Conservation (phyloP, 2,329 filamentous ascomycete species). For the Colletotrichum plurivorum region DNA sequence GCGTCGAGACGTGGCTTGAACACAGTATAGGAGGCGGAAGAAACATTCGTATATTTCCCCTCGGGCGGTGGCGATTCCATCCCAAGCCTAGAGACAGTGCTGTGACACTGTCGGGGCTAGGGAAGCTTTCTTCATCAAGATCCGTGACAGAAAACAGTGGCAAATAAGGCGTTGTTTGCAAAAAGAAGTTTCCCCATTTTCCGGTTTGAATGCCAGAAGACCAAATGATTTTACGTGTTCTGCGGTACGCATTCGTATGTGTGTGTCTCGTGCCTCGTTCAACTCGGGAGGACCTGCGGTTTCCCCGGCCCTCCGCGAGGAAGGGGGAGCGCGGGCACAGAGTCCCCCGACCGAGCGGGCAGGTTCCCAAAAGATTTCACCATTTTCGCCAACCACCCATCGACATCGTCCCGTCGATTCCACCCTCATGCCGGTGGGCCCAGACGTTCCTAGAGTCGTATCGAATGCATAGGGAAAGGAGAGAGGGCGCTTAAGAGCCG, state of each 20-base stretch:
- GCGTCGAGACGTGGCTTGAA: too few relatives aligned
- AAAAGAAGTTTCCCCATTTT: conserved; percentile 34
- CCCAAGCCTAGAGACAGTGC: neutral
- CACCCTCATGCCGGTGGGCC: conserved; percentile 39
- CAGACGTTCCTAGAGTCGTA: conserved; percentile 42
- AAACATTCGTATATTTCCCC: conserved; percentile 25
- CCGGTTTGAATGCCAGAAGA: conserved; percentile 38
- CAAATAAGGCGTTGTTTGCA: neutral
- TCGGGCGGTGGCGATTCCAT: neutral
- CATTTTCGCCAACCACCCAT: conserved; percentile 37
- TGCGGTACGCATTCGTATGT: conserved; percentile 40
- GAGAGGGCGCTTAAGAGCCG: conserved; percentile 49
- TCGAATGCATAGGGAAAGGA: conserved; percentile 38
- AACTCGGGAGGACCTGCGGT: neutral
- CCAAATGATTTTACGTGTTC: conserved; percentile 33
- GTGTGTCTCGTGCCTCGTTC: conserved; percentile 29
- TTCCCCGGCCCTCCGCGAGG: neutral
- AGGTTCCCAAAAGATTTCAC: conserved; percentile 37
- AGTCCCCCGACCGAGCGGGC: conserved; percentile 20
- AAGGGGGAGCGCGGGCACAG: neutral
- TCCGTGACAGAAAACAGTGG: conserved; percentile 8
- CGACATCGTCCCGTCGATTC: conserved; percentile 39
- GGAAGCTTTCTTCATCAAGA: conserved; percentile 7
- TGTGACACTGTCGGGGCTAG: neutral
- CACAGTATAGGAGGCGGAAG: neutral